Evolutionary conservation across 2,329 filamentous ascomycete genomes (phyloP).

Genomic region (Aspergillus caelatus): DNA sequence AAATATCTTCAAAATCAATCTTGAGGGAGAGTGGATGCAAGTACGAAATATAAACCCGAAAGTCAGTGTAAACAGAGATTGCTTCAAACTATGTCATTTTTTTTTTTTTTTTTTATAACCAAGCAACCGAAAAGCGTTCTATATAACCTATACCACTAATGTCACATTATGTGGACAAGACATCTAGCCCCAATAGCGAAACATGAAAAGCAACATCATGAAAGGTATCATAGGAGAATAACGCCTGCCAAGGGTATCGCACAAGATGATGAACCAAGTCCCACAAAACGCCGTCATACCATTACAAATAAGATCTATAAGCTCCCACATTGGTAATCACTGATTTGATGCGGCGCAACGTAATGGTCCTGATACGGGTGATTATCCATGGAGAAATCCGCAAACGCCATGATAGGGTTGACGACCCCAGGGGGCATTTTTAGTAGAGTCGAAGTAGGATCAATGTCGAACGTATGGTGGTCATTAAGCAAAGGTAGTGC

Average conservation of each 20-base stretch:
- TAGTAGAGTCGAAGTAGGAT: constrained; percentile 31
- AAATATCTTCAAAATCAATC: background rate
- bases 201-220: background rate
- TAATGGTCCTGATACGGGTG: constrained; percentile 84
- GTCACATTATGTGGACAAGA: background rate
- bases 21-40: background rate
- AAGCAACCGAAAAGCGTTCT: background rate
- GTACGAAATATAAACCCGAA: too few species aligned
- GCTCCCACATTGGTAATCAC: constrained; percentile 28
- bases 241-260: constrained; percentile 8
- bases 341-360: constrained; percentile 61
- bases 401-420: constrained; percentile 71
- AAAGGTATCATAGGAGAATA: background rate
- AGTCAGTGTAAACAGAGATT: background rate
- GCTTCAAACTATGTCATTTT: too few species aligned
- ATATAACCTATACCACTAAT: background rate
- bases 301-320: constrained; percentile 17
- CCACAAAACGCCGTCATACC: constrained; percentile 2
- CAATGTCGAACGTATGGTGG: constrained; percentile 15
- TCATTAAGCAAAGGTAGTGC: constrained; percentile 18
- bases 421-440: constrained; percentile 53
- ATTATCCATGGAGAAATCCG: constrained; percentile 75
- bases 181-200: background rate
- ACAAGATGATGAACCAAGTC: background rate
- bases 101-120: too few species aligned